Base-by-base conservation (phyloP, 192 early-diverging fungal species). In the Cetraspora pellucida region DNA sequence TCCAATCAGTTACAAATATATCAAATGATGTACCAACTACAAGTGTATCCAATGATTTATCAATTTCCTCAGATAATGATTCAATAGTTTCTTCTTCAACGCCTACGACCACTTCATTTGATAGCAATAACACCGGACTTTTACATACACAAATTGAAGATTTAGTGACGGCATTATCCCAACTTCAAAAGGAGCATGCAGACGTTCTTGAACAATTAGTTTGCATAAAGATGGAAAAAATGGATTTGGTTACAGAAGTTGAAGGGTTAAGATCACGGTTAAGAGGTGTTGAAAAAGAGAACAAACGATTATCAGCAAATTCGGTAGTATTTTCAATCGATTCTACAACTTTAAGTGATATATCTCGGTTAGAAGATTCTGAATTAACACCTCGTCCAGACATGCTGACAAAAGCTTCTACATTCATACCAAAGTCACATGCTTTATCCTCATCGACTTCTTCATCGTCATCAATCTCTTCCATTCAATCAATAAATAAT, bases 101-200 rank as follows among this genome's bases (percentile, higher is more conserved):
- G 1, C 37, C 37, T 37, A 37, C 37, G 7, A 6, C 37, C 7
- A 7, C 37, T 37, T 37, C 37, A 2, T 37, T 47, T 77, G 72
- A 46, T 52, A 74, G 30, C 66, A 80, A 44, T 28, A 66, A 27
- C 71, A 54, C 55, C 44, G 73, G 28, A 77, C 81, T 87, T 55
- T 77, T 95, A 67, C 70, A 81, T 21, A 85, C 88, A 59, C 84
- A 87, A 52, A 83, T 92, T 23, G 83, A 87, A 69, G 85, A 88
- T 77, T 79, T 93, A 47, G 93, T 93, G 59, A 80, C 80, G 11
- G 85, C 84, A 7, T 86, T 91, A 28, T 91, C 91, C 47, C 76
- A 72, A 10, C 78, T 91, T 13, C 92, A 93, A 75, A 87, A 86
- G 72, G 93, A 94, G 47, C 90, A 94, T 63, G 83, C 87, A 1